A percentile compares a stretch with the other conserved stretches of the same genome.
phyloP scores from a whole-genome alignment of 192 early-diverging fungal genomes.

The Coemansia sp. region DNA sequence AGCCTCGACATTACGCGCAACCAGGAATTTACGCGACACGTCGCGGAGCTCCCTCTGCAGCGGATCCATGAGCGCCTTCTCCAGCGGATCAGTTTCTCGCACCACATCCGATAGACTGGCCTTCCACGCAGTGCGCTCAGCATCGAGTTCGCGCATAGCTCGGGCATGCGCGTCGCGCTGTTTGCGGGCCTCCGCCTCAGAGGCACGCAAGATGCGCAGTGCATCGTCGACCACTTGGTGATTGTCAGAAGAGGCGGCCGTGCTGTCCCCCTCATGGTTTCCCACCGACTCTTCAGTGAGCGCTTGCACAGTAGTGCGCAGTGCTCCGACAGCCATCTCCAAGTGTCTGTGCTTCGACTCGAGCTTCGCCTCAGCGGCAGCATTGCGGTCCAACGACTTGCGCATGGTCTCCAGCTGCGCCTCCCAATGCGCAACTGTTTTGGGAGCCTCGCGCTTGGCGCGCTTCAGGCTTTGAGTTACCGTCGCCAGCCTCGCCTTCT shows the following conservation, averaged over 20 bases:
- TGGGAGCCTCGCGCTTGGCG: conserved; percentile 18
- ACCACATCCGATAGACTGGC: conserved; percentile 3
- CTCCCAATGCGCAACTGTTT: conserved; percentile 22
- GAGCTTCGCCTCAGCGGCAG: conserved; percentile 4
- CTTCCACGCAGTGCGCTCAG: conserved; percentile 16
- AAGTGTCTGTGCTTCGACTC: conserved; percentile 11
- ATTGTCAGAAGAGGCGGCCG: neutral
- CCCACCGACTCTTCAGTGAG: neutral
- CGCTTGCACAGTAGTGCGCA: neutral
- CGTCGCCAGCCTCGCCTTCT: neutral
- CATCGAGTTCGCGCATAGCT: conserved; percentile 20
- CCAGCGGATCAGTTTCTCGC: conserved; percentile 9
- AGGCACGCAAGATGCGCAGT: conserved; percentile 2
- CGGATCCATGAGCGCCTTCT: conserved; percentile 13
- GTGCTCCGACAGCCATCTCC: conserved; percentile 3
- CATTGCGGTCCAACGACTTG: conserved; percentile 2
- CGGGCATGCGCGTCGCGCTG: conserved; percentile 18
- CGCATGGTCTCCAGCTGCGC: conserved; percentile 27
- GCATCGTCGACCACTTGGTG: conserved; percentile 8
- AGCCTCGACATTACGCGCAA: neutral
- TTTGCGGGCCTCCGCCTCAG: conserved; percentile 12
- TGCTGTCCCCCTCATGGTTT: neutral
- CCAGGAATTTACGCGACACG: neutral
- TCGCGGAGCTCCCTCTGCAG: conserved; percentile 20
- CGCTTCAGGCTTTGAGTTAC: conserved; percentile 18